These are phyloP conservation scores for Fallopia convolvulus DNA, from an alignment of 148 eudicot species.

Conservation along the genomic window DNA sequence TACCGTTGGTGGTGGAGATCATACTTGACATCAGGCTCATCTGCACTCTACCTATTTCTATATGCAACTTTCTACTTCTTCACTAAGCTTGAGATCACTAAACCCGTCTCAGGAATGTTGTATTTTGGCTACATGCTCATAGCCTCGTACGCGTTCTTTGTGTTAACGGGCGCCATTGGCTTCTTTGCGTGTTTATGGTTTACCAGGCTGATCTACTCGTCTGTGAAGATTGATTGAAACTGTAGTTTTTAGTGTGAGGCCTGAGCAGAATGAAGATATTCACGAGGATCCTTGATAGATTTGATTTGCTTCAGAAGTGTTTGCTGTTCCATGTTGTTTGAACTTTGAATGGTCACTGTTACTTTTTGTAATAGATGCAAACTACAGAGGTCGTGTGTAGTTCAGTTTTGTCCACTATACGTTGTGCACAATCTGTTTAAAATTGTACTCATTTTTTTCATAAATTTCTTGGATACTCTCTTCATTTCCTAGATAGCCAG, in stretches of 20 bases:
- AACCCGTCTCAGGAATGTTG: slow-evolving; percentile 40
- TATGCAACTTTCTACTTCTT: slow-evolving; percentile 44
- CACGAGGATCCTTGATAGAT: not conserved
- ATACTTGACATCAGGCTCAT: slow-evolving; percentile 41
- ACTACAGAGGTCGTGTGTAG: not conserved
- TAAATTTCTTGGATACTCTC: not conserved
- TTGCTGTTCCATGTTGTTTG: not conserved
- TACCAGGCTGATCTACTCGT: slow-evolving; percentile 43
- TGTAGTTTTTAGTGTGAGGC: not conserved
- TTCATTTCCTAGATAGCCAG: not conserved
- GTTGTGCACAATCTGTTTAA: not conserved
- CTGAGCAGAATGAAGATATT: not conserved
- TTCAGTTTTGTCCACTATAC: not conserved
- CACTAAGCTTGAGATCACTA: slow-evolving; percentile 48
- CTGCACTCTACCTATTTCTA: slow-evolving; percentile 39
- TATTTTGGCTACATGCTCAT: slow-evolving; percentile 50
- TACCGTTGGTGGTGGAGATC: slow-evolving; percentile 54
- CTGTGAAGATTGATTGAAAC: slow-evolving; percentile 38
- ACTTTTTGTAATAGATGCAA: not conserved
- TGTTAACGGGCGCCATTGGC: slow-evolving; percentile 37
- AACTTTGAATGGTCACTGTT: not conserved
- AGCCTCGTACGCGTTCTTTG: slow-evolving; percentile 41
- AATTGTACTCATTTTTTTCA: not conserved
- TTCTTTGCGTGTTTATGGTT: slow-evolving; percentile 47
- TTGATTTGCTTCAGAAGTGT: not conserved